Evolutionary conservation across 371 early-diverging fungal genomes (phyloP).

Genomic region (Mucor velutinosus): DNA sequence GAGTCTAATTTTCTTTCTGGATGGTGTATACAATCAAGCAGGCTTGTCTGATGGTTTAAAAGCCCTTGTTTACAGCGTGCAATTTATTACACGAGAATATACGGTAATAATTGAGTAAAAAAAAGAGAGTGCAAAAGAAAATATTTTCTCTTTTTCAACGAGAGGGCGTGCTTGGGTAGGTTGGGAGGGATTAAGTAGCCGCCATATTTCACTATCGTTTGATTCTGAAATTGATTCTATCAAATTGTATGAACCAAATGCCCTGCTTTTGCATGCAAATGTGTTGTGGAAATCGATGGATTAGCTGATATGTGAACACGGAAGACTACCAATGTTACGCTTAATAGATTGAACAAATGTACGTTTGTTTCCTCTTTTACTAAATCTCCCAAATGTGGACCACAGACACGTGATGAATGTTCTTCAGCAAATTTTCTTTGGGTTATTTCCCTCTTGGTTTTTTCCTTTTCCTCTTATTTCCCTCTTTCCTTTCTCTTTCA

Average conservation of each 20-base stretch:
- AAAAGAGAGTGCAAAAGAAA: not conserved
- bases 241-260: not conserved
- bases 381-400: not conserved
- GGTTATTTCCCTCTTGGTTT: conserved; percentile 5
- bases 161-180: not conserved
- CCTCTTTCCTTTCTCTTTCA: conserved; percentile 1
- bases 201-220: not conserved
- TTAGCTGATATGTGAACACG: not conserved
- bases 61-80: not conserved
- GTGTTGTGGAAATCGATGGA: not conserved
- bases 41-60: not conserved
- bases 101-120: not conserved
- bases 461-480: conserved; percentile 6
- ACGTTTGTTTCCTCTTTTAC: not conserved
- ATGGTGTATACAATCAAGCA: too few species aligned
- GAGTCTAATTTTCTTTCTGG: not conserved
- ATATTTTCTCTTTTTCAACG: not conserved
- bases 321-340: not conserved
- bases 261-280: not conserved
- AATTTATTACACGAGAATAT: too few species aligned
- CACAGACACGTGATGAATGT: conserved; percentile 9
- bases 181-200: not conserved
- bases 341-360: not conserved
- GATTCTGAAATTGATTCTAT: not conserved
- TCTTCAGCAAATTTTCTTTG: not conserved